Evolutionary conservation across 176 grass and related monocot genomes (phyloP).

Genomic region (Carex scoparia): DNA sequence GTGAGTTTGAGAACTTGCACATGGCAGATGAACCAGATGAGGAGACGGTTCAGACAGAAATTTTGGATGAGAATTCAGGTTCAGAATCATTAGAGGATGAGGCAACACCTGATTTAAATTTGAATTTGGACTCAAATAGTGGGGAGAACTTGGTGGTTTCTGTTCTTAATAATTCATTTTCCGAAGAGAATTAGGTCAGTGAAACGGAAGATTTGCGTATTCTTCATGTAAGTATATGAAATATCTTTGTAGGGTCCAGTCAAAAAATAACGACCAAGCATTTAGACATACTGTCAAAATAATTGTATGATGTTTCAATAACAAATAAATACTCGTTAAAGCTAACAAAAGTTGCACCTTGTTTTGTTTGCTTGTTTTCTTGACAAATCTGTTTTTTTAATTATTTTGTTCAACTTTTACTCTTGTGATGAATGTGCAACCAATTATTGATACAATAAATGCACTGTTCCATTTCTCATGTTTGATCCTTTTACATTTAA

Average conservation of each 20-base stretch:
- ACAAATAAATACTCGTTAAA: neutral
- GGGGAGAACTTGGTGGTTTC: conserved; percentile 13
- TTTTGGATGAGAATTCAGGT: conserved; percentile 42
- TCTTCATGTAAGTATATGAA: conserved; percentile 3
- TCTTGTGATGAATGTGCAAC: neutral
- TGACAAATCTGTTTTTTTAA: neutral
- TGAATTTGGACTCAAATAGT: conserved; percentile 11
- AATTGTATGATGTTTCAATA: neutral
- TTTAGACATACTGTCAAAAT: neutral
- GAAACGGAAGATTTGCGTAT: conserved; percentile 1
- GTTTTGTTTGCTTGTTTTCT: neutral
- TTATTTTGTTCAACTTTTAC: neutral
- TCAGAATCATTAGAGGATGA: conserved; percentile 43
- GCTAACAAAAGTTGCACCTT: neutral
- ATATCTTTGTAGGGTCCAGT: neutral
- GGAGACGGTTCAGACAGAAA: conserved; percentile 58
- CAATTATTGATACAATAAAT: too few relatives aligned
- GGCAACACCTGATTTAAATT: conserved; percentile 6
- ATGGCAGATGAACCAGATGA: conserved; percentile 45
- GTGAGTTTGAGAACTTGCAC: conserved; percentile 19
- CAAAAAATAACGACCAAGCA: neutral
- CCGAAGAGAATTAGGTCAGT: neutral
- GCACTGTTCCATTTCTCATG: too few relatives aligned
- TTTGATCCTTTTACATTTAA: too few relatives aligned
- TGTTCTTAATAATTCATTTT: conserved; percentile 5